A percentile compares a stretch with the other conserved stretches of the same genome.
phyloP scores from a whole-genome alignment of 2,329 filamentous ascomycete genomes.

The Tolypocladium nubicola region DNA sequence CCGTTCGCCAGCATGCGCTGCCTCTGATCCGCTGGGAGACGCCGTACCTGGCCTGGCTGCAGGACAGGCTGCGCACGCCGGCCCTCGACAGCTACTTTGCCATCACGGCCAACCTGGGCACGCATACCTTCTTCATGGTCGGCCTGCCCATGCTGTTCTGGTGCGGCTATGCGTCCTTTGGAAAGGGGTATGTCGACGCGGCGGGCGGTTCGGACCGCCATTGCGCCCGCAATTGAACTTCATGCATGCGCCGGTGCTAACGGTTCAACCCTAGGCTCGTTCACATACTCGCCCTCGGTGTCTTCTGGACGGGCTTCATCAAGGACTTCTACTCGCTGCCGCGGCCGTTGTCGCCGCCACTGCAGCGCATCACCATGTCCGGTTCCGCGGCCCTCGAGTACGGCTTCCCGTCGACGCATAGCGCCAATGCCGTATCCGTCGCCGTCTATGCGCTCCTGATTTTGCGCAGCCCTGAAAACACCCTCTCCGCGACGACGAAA shows the following conservation, averaged over 20 bases:
- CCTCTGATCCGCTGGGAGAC: slow-evolving; percentile 92
- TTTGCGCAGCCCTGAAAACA: slow-evolving; percentile 54
- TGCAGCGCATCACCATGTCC: slow-evolving; percentile 95
- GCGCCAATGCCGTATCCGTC: slow-evolving; percentile 91
- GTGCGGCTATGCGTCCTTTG: slow-evolving; percentile 80
- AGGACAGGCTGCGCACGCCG: slow-evolving; percentile 69
- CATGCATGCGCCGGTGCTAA: neutral
- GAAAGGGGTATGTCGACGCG: slow-evolving; percentile 60
- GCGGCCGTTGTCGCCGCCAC: slow-evolving; percentile 79
- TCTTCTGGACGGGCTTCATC: slow-evolving; percentile 83
- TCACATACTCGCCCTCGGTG: slow-evolving; percentile 66
- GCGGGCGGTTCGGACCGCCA: neutral
- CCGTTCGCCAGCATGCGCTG: slow-evolving; percentile 67
- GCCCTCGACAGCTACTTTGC: slow-evolving; percentile 94
- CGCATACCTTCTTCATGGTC: slow-evolving; percentile 98
- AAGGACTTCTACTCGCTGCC: slow-evolving; percentile 93
- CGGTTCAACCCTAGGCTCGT: slow-evolving; percentile 38
- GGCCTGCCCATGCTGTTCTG: slow-evolving; percentile 91
- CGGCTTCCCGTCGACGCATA: slow-evolving; percentile 94
- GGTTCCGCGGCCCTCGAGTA: slow-evolving; percentile 92
- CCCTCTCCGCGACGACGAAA: slow-evolving; percentile 47
- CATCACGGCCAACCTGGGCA: slow-evolving; percentile 89
- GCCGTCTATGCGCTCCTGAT: slow-evolving; percentile 72
- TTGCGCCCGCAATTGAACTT: neutral
- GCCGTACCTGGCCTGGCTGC: slow-evolving; percentile 80